Base-by-base conservation (phyloP, 768 basidiomycete species). In the Sarcodon aspratus region DNA sequence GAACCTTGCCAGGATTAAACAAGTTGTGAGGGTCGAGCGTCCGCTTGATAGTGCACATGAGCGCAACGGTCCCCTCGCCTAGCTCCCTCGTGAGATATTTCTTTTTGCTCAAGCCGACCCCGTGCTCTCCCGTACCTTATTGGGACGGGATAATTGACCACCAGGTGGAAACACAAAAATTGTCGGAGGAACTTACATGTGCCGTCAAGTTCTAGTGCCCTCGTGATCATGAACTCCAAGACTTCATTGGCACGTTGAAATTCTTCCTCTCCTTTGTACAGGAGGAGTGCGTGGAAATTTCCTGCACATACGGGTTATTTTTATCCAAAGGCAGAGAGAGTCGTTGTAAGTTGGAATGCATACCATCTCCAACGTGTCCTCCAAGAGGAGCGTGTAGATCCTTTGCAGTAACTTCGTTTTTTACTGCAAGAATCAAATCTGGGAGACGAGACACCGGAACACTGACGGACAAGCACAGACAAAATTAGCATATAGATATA, bases 21-120 rank as follows among this genome's bases (percentile, higher is more conserved):
- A 96, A 67, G 57, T 85, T 80, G 44, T 77, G 59, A 1, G 92
- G 91, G 62, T 95, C 92, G 10, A 92, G 68, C 2, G 82, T 74
- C 36, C 66, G 65, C 64, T 95, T 97, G 57, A 96, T 73, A n/a
- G 73, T 76, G 68, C 78, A 80, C 91, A 96, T 92, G 9, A 95
- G 67, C 44, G 79, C 76, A 9, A 96, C 82, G 0, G 92, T 94
- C 4, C 79, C 82, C 43, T 69, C 69, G 0, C 94, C 94, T 0
- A 97, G 74, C 61, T 97, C 94, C n/a, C 81, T 73, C 13, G 68
- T 61, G 2, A 97, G 74, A 62, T 88, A 95, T 57, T 85, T 78
- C 56, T 79, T 84, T 68, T 93, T 93, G 9, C 90, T 90, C 7
- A 92, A 64, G 1, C 91, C 90, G 11, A 93, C 83, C 0, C 90